Evolutionary conservation across 148 eudicot species (phyloP), one percentile per base, ranked within the genome.

Genomic region (Fagopyrum homotropicum): DNA sequence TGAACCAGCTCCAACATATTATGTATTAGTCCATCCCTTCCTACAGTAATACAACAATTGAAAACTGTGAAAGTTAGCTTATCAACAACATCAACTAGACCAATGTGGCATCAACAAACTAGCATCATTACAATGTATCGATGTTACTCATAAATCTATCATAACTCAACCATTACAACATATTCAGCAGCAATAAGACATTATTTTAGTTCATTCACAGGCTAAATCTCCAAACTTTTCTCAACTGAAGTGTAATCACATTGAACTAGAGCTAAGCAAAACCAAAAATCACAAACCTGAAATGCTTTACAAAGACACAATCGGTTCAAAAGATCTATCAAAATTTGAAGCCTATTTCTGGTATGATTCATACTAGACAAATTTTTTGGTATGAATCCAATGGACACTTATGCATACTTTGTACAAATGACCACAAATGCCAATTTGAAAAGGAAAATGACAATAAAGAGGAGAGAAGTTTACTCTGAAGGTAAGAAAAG

Each of bases 1-100:
- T 94, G 98, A 68, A 94, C 76, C 88, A 94, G 72, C 73, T 92
- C 97, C 83, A 94, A 84, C 98, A 94, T 94, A 80, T 94, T 94
- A 82, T 94, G 97, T 7, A 91, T 92, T 87, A 94, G 81, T 72
- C 98, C 98, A 85, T 91, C 97, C 82, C 97, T 87, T 46, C 98
- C 98, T 91, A 80, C 81, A 87, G 10, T 45, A 79, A 63, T 72
- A 19, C 35, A 19, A 59, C 64, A 22, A 54, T 15, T 54, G 19
- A 15, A 54, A 54, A 3, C 59, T 54, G n/a, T n/a, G 59, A 54
- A 54, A 14, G 17, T 19, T 22, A 22, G 26, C 26, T 22, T 22
- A 22, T 22, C 26, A 22, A 22, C 26, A 22, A 22, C 26, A 22
- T 22, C 26, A 22, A 22, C 26, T 22, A 22, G 26, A 22, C 26